Base-by-base conservation (phyloP, 768 basidiomycete genomes). In the Mycena rosella region DNA sequence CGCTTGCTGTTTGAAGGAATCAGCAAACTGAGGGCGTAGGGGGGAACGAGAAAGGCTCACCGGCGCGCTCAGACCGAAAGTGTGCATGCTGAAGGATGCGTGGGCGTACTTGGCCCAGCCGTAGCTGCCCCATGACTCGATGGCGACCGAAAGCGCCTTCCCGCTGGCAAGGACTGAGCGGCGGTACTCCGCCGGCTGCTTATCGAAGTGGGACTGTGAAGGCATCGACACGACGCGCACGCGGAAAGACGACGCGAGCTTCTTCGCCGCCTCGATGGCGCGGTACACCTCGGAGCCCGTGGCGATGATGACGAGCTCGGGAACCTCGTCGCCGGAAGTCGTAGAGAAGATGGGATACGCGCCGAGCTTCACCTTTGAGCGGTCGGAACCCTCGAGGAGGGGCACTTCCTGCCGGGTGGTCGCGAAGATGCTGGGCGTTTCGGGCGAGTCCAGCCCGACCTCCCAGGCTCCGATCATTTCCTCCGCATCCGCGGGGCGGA, bases 181-280 rank as follows among this genome's bases (percentile, higher is more conserved):
- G 24, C 68, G 56, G 47, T 70, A 70, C n/a, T 44, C 68, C 11
- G 29, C 29, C 13, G 57, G 51, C 49, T 70, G 68, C 51, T 24
- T 29, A 36, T 66, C 65, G 49, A 69, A 69, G 49, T 49, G 57
- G 27, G 56, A 29, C 42, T 60, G 57, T 32, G 57, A 51, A 22
- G 68, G 68, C 68, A 66, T 60, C 36, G 68, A 69, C 10, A 69
- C 64, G 51, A 69, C 68, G 44, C 64, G 67, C 36, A 69, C 68
- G 24, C 45, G 27, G 32, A 63, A 14, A 6, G 44, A 60, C 29
- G 29, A 20, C 53, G 63, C 54, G 57, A 29, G 44, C 24, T 53
- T 53, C 51, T 53, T 53, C 29, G 51, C 51, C 4, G 32, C 30
- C 17, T 53, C 51, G 51, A 53, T 53, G 32, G 51, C 51, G 51